phyloP scores from a whole-genome alignment of 176 grass and related monocot species.

The Ampelocalamus luodianensis region DNA sequence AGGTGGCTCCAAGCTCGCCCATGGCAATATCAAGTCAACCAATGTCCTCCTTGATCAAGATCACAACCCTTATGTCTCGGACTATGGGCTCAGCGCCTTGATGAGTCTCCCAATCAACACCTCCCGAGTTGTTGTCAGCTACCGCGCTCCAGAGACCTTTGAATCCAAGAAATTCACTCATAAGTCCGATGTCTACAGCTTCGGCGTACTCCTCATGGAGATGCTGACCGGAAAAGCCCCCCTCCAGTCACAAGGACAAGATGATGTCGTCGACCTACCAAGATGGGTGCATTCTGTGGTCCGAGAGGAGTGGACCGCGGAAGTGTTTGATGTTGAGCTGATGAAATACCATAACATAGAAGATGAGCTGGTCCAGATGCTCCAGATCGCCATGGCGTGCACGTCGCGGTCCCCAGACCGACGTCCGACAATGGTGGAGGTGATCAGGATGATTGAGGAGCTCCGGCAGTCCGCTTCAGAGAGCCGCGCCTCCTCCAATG shows the following conservation, averaged over 20 bases:
- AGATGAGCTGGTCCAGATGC: slow-evolving; percentile 94
- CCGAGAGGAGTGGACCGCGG: slow-evolving; percentile 95
- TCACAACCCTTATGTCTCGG: slow-evolving; percentile 70
- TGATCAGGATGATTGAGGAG: slow-evolving; percentile 80
- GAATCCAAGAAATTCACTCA: slow-evolving; percentile 84
- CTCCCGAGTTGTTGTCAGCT: slow-evolving; percentile 61
- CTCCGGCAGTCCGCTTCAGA: slow-evolving; percentile 56
- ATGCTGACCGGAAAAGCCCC: slow-evolving; percentile 95
- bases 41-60: slow-evolving; percentile 85
- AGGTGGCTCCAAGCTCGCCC: slow-evolving; percentile 77
- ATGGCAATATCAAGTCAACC: slow-evolving; percentile 95
- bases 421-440: slow-evolving; percentile 72
- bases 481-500: slow-evolving; percentile 51
- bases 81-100: slow-evolving; percentile 70
- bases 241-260: slow-evolving; percentile 81
- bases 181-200: slow-evolving; percentile 94
- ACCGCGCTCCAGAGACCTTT: slow-evolving; percentile 79
- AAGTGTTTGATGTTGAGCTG: slow-evolving; percentile 85
- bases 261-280: slow-evolving; percentile 72
- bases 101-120: slow-evolving; percentile 70
- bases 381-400: slow-evolving; percentile 85
- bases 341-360: slow-evolving; percentile 69
- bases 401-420: slow-evolving; percentile 63
- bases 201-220: slow-evolving; percentile 93
- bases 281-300: slow-evolving; percentile 93